These are phyloP conservation scores for Domatiomyces catenatus DNA, from an alignment of 2,329 filamentous ascomycete genomes.

Conservation along the genomic window DNA sequence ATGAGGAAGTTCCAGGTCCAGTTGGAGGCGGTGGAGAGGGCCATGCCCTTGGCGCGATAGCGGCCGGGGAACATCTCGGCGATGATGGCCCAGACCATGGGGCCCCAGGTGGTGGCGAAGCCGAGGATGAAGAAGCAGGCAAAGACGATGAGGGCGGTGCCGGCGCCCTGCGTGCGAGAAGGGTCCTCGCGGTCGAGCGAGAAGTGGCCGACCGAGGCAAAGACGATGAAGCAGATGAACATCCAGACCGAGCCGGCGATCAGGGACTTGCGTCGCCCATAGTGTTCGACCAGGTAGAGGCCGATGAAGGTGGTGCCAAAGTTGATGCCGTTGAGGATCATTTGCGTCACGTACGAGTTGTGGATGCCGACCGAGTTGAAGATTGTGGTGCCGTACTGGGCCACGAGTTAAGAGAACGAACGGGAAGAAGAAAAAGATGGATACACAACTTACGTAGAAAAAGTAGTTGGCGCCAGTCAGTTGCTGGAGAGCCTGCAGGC, in stretches of 20 bases:
- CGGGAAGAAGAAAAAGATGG: too few relatives aligned
- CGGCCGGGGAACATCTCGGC: constrained; percentile 31
- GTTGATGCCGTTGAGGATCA: constrained; percentile 54
- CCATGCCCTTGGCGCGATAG: constrained; percentile 25
- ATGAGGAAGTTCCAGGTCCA: constrained; percentile 65
- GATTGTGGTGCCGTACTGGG: constrained; percentile 42
- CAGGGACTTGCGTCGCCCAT: constrained; percentile 52
- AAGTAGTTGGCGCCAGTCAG: constrained; percentile 27
- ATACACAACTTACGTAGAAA: neutral
- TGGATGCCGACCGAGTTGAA: constrained; percentile 36
- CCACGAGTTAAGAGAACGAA: too few relatives aligned
- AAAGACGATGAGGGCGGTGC: constrained; percentile 61
- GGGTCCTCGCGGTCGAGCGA: constrained; percentile 26
- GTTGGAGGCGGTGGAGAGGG: constrained; percentile 44
- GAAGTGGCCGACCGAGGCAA: constrained; percentile 37
- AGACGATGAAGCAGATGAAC: constrained; percentile 48
- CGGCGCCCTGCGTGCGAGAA: constrained; percentile 33
- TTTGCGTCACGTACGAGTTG: constrained; percentile 38
- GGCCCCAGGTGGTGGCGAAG: constrained; percentile 58
- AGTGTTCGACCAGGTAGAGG: constrained; percentile 53
- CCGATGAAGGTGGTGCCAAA: constrained; percentile 44
- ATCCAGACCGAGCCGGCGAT: constrained; percentile 54
- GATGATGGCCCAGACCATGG: constrained; percentile 34
- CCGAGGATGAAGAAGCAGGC: constrained; percentile 61
- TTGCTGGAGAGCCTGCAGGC: constrained; percentile 34